phyloP scores from a whole-genome alignment of 257 asterid genomes.

The Solanum verrucosum region DNA sequence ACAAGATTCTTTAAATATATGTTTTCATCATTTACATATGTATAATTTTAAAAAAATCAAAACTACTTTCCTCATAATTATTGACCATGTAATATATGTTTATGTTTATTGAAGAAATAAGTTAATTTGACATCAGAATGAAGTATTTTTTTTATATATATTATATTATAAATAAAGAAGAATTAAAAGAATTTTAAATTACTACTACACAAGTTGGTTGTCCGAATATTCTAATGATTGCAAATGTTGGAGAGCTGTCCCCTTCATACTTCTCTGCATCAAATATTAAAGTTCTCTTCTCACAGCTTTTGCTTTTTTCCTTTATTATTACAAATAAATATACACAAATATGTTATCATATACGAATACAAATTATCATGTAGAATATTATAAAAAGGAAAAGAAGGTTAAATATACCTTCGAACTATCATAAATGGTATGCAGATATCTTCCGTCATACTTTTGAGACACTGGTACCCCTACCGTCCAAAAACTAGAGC shows the following conservation, averaged over 20 bases:
- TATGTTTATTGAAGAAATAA: not conserved
- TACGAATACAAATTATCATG: too few species aligned
- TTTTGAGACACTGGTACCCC: too few species aligned
- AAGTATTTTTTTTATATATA: not conserved
- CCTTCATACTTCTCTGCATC: conserved; percentile 3
- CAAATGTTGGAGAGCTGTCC: conserved; percentile 39
- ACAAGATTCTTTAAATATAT: not conserved
- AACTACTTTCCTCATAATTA: not conserved
- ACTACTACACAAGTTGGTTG: not conserved
- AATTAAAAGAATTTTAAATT: not conserved
- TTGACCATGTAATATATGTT: not conserved
- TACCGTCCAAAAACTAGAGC: too few species aligned
- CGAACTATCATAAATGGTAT: too few species aligned
- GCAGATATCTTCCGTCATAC: too few species aligned
- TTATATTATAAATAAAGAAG: not conserved
- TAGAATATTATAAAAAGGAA: too few species aligned
- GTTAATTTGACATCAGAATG: not conserved
- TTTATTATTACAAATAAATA: not conserved
- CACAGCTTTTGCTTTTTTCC: not conserved
- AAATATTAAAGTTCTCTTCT: not conserved
- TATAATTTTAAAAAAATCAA: not conserved
- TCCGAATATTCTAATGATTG: conserved; percentile 28
- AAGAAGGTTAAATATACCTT: too few species aligned
- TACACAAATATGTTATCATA: too few species aligned
- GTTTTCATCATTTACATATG: not conserved